These are phyloP conservation scores for Funneliformis mosseae DNA, from an alignment of 192 early-diverging fungal genomes.

Conservation along the genomic window DNA sequence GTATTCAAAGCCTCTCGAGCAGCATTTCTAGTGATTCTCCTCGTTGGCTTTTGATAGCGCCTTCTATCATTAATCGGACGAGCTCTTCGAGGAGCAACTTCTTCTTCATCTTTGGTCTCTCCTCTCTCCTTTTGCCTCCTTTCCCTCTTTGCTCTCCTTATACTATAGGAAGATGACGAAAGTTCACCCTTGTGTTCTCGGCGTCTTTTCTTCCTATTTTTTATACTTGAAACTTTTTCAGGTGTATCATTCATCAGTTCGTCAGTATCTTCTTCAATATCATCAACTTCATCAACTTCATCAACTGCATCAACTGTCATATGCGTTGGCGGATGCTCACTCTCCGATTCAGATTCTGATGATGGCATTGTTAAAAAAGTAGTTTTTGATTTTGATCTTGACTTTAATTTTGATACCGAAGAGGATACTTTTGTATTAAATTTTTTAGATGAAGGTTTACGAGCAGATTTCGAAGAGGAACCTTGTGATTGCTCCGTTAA, in stretches of 20 bases:
- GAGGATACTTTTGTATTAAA: not conserved
- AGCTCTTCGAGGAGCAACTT: not conserved
- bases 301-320: not conserved
- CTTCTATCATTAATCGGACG: not conserved
- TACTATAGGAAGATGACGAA: not conserved
- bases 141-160: not conserved
- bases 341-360: not conserved
- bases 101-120: not conserved
- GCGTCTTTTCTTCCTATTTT: not conserved
- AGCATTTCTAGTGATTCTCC: not conserved
- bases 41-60: not conserved
- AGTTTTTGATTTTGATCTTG: not conserved
- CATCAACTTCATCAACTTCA: not conserved
- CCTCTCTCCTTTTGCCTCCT: not conserved
- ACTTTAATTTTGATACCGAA: not conserved
- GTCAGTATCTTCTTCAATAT: not conserved
- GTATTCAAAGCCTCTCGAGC: not conserved
- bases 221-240: no score
- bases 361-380: not conserved
- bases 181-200: no score
- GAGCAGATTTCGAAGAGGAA: not conserved
- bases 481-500: not conserved
- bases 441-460: not conserved
- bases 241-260: no score
- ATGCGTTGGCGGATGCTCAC: not conserved